Evolutionary conservation across 2,329 filamentous ascomycete genomes (phyloP), one percentile per base, ranked within the genome.

Genomic region (Aspergillus ochraceoroseus): DNA sequence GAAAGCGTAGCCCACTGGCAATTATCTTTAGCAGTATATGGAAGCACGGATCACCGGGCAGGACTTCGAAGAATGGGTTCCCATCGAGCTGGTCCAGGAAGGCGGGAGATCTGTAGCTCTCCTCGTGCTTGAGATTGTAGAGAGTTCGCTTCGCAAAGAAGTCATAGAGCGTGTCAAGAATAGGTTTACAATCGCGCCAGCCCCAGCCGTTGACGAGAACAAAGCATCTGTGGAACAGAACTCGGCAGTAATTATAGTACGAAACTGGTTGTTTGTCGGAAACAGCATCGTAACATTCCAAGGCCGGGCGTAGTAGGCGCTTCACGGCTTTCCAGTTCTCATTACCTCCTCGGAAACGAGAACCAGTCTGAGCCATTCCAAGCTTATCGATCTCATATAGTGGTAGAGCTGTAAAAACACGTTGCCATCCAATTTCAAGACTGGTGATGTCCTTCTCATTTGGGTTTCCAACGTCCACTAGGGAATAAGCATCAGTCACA

Each of bases 11-110:
- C 5, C 74, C 73, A 25, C 65, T 61, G 11, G 66, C 74, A 13
- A 80, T 62, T 30, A 73, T 70, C 55, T 80, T 82, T 25, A 82
- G 61, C 43, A 80, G 71, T 4, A 79, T 72, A 49, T 77, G 74
- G 38, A 80, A 82, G 7, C 75, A 72, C 13, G 64, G 66, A 42
- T 82, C 77, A 7, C 68, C 67, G 1, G 63, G 53, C 29, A 65
- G 61, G 5, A 74, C 55, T 2, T 70, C 64, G 11, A 79, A 49
- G 1, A 53, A 58, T 6, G 70, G 70, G 11, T 64, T 56, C 11
- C 57, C 53, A 20, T 71, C 63, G 2, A 79, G 64, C 28, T 70
- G 52, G 37, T 76, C 70, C 12, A 82, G 67, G 43, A 80, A 80
- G 2, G 49, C 46, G 6, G 73, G 72, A 2, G 78, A 80, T 7